Percentiles rank a stretch among this genome's conserved stretches.
phyloP scores from a whole-genome alignment of 1,139 yeast species.

The Zygotorulaspora mrakii region DNA sequence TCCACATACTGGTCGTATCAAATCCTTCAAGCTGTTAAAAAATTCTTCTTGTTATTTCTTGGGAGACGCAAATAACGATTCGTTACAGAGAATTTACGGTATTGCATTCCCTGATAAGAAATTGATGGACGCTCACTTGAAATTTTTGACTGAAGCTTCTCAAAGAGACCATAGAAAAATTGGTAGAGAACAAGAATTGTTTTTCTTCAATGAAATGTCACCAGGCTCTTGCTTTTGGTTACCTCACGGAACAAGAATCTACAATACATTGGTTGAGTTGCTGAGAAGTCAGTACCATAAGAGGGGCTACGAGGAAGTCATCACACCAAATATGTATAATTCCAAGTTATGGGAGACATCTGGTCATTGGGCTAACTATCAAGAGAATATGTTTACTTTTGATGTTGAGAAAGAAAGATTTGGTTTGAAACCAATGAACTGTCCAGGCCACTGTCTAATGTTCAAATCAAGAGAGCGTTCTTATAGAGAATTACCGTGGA shows the following conservation, averaged over 20 bases:
- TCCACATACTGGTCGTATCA: constrained; percentile 95
- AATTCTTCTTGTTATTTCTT: constrained; percentile 95
- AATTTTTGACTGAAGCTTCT: constrained; percentile 94
- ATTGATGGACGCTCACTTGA: constrained; percentile 90
- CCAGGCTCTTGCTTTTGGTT: constrained; percentile 98
- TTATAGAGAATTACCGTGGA: constrained; percentile 90
- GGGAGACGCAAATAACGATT: constrained; percentile 90
- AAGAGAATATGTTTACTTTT: constrained; percentile 94
- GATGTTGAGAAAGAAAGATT: constrained; percentile 87
- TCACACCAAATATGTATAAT: constrained; percentile 96
- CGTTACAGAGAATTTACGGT: constrained; percentile 97
- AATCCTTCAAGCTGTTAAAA: constrained; percentile 89
- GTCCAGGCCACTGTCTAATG: constrained; percentile 95
- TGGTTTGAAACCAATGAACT: constrained; percentile 97
- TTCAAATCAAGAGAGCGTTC: constrained; percentile 86
- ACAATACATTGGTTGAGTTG: constrained; percentile 75
- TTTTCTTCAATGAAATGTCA: constrained; percentile 90
- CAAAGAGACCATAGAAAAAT: constrained; percentile 96
- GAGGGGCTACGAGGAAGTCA: constrained; percentile 96
- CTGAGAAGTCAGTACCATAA: constrained; percentile 77
- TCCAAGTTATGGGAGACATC: constrained; percentile 95
- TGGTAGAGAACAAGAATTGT: constrained; percentile 94
- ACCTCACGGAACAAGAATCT: constrained; percentile 97
- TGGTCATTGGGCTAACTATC: constrained; percentile 97
- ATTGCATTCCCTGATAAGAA: constrained; percentile 98